Conservation (phyloP, 2,329 filamentous ascomycete genomes). For the Fusarium sp. region DNA sequence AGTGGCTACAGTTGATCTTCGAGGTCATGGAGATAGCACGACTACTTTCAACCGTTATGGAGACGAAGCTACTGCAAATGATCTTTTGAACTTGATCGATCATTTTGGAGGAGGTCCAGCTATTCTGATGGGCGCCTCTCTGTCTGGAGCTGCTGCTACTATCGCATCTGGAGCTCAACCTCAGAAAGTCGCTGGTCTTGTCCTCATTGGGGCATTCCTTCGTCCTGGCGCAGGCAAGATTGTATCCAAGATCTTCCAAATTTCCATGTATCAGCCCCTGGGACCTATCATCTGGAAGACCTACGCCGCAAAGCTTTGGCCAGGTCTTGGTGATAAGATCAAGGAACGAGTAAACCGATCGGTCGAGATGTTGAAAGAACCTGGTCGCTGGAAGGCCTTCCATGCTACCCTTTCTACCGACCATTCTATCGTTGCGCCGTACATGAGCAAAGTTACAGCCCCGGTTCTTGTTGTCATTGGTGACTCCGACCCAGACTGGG, state of each 20-base stretch:
- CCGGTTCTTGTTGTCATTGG: constrained; percentile 37
- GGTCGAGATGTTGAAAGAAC: constrained; percentile 16
- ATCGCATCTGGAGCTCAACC: constrained; percentile 30
- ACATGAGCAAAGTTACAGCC: constrained; percentile 27
- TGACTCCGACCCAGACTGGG: constrained; percentile 37
- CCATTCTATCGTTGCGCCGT: constrained; percentile 21
- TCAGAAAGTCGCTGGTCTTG: constrained; percentile 28
- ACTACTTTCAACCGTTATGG: constrained; percentile 28
- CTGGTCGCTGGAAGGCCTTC: constrained; percentile 36
- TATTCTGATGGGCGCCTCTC: constrained; percentile 16
- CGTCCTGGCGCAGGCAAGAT: constrained; percentile 17
- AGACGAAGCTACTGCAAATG: constrained; percentile 27
- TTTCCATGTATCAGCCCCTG: neutral
- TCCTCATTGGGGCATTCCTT: constrained; percentile 27
- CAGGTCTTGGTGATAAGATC: constrained; percentile 24
- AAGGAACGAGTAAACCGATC: constrained; percentile 29
- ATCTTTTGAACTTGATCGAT: constrained; percentile 24
- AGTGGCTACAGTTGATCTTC: constrained; percentile 35
- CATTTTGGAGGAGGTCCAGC: constrained; percentile 24
- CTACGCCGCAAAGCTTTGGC: constrained; percentile 32
- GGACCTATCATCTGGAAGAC: constrained; percentile 29
- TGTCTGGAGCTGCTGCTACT: constrained; percentile 26
- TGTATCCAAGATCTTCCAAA: constrained; percentile 3
- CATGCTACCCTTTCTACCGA: constrained; percentile 34
- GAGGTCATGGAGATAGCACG: constrained; percentile 34